A percentile compares a stretch with the other conserved stretches of the same genome.
Evolutionary conservation across 1,139 yeast species (phyloP).

Genomic region (Saccharomycopsis hybrid): DNA sequence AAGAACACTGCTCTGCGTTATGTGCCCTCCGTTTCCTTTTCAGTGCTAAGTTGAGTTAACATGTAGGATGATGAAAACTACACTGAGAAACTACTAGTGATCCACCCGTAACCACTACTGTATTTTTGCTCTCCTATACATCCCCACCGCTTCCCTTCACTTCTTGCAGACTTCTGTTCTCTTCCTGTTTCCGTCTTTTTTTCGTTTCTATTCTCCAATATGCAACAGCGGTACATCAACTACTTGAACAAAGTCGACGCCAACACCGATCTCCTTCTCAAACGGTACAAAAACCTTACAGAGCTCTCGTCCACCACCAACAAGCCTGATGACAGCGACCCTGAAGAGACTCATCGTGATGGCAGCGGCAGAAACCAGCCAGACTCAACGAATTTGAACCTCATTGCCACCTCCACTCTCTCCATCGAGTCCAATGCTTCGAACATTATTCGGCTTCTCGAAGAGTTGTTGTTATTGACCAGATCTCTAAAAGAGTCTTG

Average conservation of each 20-base stretch:
- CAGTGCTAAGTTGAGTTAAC: too few species aligned
- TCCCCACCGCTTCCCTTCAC: too few species aligned
- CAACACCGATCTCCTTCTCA: slow-evolving; percentile 18
- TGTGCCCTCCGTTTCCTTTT: too few species aligned
- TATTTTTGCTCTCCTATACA: too few species aligned
- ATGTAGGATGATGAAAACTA: too few species aligned
- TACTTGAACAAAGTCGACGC: slow-evolving; percentile 19
- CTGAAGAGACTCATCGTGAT: too few species aligned
- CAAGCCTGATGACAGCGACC: not conserved
- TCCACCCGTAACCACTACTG: too few species aligned
- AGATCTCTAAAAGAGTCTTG: slow-evolving; percentile 18
- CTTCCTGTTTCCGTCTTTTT: too few species aligned
- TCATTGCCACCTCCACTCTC: slow-evolving; percentile 18
- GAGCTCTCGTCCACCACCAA: slow-evolving; percentile 10
- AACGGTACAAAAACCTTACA: slow-evolving; percentile 13
- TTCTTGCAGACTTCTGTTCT: too few species aligned
- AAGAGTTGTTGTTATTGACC: slow-evolving; percentile 18
- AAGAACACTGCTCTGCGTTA: too few species aligned
- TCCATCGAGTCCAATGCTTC: slow-evolving; percentile 17
- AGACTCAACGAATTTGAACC: slow-evolving; percentile 10
- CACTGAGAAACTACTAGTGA: too few species aligned
- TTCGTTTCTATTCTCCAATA: too few species aligned
- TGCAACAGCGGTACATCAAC: slow-evolving; percentile 19
- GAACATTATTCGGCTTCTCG: slow-evolving; percentile 15
- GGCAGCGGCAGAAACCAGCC: slow-evolving; percentile 4